A percentile compares a stretch with the other conserved stretches of the same genome.
phyloP scores from a whole-genome alignment of 768 basidiomycete genomes.

The Leucosporidium yakuticum region DNA sequence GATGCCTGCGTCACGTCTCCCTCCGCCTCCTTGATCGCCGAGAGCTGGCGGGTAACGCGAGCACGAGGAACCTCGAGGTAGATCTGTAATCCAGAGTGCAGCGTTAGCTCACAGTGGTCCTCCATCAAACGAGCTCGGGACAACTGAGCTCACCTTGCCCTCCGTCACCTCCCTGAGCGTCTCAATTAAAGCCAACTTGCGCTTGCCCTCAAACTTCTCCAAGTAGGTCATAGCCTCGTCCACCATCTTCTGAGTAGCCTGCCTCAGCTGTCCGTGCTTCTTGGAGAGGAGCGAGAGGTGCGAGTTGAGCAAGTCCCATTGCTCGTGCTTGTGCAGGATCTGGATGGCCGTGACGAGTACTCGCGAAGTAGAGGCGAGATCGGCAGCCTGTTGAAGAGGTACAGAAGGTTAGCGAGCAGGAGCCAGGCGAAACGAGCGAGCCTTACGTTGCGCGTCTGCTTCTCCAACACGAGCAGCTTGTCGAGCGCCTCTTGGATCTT shows the following conservation, averaged over 20 bases:
- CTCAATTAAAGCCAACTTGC: conserved; percentile 82
- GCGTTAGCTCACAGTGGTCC: neutral
- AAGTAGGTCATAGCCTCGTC: conserved; percentile 79
- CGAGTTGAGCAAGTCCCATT: conserved; percentile 48
- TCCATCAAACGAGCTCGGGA: neutral
- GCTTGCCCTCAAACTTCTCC: conserved; percentile 65
- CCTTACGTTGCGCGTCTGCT: conserved; percentile 88
- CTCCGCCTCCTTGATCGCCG: conserved; percentile 75
- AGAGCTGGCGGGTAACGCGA: conserved; percentile 79
- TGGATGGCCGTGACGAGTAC: conserved; percentile 68
- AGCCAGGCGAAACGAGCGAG: neutral
- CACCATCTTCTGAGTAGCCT: conserved; percentile 81
- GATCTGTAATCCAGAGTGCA: conserved; percentile 53
- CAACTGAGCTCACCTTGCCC: conserved; percentile 66
- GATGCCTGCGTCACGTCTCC: conserved; percentile 60
- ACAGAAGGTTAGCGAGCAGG: neutral
- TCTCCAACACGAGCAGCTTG: conserved; percentile 80
- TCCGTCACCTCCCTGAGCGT: conserved; percentile 87
- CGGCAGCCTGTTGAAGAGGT: conserved; percentile 63
- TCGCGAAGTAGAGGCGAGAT: conserved; percentile 81
- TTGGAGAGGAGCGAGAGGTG: conserved; percentile 69
- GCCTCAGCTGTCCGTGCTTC: conserved; percentile 96
- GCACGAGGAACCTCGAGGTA: conserved; percentile 95
- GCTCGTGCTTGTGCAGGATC: conserved; percentile 63
- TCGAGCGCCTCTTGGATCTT: conserved; percentile 78